These are phyloP conservation scores for Thelonectria discophora DNA, from an alignment of 2,329 filamentous ascomycete species.

Conservation along the genomic window DNA sequence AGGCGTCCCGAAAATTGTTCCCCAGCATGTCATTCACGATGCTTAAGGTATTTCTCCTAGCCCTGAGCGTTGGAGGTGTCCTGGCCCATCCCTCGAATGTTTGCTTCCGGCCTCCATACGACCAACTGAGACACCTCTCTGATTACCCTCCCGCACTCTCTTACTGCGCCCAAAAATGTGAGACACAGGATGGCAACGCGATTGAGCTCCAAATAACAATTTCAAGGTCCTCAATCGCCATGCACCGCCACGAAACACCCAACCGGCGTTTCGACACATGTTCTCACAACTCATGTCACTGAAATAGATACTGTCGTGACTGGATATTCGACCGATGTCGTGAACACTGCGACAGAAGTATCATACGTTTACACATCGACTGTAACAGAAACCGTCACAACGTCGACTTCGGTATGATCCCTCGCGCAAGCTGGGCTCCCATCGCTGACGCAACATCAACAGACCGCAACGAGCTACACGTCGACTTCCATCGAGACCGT, in stretches of 20 bases:
- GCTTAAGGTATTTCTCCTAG: background rate
- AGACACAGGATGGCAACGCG: background rate
- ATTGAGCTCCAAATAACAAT: background rate
- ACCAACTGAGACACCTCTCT: background rate
- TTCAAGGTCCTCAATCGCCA: background rate
- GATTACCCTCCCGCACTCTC: background rate
- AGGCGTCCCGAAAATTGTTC: background rate
- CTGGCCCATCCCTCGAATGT: background rate
- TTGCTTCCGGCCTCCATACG: background rate
- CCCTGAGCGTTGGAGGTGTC: background rate
- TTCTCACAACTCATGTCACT: background rate
- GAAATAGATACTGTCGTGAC: background rate
- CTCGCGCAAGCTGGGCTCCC: background rate
- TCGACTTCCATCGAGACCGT: background rate
- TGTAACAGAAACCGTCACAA: background rate
- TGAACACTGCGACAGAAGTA: background rate
- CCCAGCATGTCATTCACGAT: background rate
- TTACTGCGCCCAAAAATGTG: background rate
- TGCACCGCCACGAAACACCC: background rate
- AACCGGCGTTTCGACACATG: background rate
- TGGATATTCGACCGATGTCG: background rate
- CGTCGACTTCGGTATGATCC: background rate
- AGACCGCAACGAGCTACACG: slow-evolving; percentile 1
- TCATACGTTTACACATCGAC: background rate
- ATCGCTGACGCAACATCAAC: background rate